phyloP scores from a whole-genome alignment of 75 land plant species.

The Pseudotsuga menziesii region DNA sequence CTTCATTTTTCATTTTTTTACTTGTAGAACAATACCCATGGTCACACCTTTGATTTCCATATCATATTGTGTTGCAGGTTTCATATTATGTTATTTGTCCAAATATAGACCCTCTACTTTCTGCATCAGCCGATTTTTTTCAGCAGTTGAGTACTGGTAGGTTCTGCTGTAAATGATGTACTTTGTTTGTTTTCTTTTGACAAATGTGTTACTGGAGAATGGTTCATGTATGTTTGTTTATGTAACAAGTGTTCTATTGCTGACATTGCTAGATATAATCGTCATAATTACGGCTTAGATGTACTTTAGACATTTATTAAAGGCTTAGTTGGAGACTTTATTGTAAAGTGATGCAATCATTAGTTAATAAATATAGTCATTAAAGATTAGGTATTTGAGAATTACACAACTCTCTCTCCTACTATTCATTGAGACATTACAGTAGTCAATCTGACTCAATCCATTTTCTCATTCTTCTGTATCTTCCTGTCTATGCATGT shows the following conservation, averaged over 20 bases:
- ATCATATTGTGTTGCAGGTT: conserved; percentile 50
- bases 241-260: not conserved
- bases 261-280: too few relatives aligned
- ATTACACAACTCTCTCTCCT: too few relatives aligned
- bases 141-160: conserved; percentile 90
- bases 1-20: conserved; percentile 1
- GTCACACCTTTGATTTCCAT: not conserved
- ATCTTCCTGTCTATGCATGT: too few relatives aligned
- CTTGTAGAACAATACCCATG: not conserved
- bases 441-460: too few relatives aligned
- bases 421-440: too few relatives aligned
- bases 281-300: too few relatives aligned
- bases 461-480: too few relatives aligned
- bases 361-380: too few relatives aligned
- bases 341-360: too few relatives aligned
- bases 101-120: conserved; percentile 68
- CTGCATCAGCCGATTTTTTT: conserved; percentile 88
- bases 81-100: conserved; percentile 79
- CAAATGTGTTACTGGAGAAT: not conserved
- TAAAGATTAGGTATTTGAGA: too few relatives aligned
- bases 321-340: too few relatives aligned
- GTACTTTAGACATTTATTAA: too few relatives aligned
- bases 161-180: conserved; percentile 6
- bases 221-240: not conserved
- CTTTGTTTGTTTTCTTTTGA: not conserved